Evolutionary conservation across 495 filamentous ascomycete species (phyloP), one percentile per base, ranked within the genome.

Genomic region (Hypoxylon perforatum): DNA sequence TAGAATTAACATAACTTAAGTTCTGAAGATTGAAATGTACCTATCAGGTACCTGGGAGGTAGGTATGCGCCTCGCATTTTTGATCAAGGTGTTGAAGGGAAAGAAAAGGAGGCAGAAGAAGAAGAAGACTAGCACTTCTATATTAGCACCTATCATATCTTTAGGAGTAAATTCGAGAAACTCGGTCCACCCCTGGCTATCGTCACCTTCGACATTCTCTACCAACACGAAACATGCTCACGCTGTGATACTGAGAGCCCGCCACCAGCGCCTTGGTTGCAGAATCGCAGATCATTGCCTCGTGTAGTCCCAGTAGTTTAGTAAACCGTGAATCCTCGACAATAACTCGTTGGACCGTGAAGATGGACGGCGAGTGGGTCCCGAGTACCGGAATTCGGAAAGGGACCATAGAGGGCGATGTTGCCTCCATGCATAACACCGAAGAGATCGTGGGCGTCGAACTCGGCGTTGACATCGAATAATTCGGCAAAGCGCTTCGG

Each of bases 251-350:
- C 12, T n/a, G 6, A 52, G 50, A n/a, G 52, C 41, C 7, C 30
- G 42, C 19, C 57, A 38, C 61, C 60, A 67, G 12, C 25, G 51
- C 25, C 69, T 41, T n/a, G 71, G 15, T 51, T 71, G 60, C 30
- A 73, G 19, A 1, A 63, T 41, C 4, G 62, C 68, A 59, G 62
- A 73, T 44, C 52, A 18, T 48, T 73, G 71, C 15, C 57, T 57
- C 8, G 11, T 14, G 52, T 60, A 69, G 12, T 33, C 21, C 45
- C 45, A 45, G 23, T 73, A 67, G 18, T 70, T 59, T 18, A 67
- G 67, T 28, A 30, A 21, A 17, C 3, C 1, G 12, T 5, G n/a
- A 21, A 56, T 63, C 41, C 21, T 42, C 50, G 19, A n/a, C 10
- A 54, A 15, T 10, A 46, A 22, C 15, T 36, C 30, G 11, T 50